Percentiles rank a stretch among this genome's conserved stretches.
phyloP scores from a whole-genome alignment of 2,329 filamentous ascomycete species.

The Ceratocystis cubensis region DNA sequence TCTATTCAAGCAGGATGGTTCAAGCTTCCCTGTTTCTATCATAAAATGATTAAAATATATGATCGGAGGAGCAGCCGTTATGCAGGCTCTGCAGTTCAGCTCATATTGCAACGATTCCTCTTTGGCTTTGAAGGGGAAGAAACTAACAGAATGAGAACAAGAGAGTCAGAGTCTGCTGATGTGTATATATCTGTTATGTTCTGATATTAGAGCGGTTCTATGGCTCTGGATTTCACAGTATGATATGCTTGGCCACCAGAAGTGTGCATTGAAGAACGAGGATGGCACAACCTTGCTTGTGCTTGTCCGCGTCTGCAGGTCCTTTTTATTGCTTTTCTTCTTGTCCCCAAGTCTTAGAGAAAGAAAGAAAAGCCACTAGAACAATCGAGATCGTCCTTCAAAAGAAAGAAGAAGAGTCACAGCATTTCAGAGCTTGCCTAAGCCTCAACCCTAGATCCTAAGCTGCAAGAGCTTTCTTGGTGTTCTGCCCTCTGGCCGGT shows the following conservation, averaged over 20 bases:
- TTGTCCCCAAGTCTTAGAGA: background rate
- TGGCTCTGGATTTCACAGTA: too few relatives aligned
- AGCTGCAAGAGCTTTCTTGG: background rate
- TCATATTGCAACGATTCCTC: background rate
- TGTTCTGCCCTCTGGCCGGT: background rate
- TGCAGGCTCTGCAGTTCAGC: conserved; percentile 6
- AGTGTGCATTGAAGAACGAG: too few relatives aligned
- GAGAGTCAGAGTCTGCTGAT: background rate
- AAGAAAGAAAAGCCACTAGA: background rate
- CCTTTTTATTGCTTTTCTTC: background rate
- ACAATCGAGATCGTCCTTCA: conserved; percentile 1
- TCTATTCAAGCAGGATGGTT: background rate
- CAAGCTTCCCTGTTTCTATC: conserved; percentile 2
- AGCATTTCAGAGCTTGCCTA: background rate
- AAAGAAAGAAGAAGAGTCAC: conserved; percentile 4
- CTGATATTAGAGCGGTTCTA: background rate
- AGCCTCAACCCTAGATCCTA: background rate
- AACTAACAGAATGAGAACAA: background rate
- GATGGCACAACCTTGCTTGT: too few relatives aligned
- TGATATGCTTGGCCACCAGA: too few relatives aligned
- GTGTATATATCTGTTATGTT: background rate
- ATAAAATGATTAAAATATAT: conserved; percentile 7
- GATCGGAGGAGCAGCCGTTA: background rate
- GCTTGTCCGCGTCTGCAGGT: background rate
- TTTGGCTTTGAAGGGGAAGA: background rate